Evolutionary conservation across 2,329 filamentous ascomycete species (phyloP).

Genomic region (Alternaria sp.): DNA sequence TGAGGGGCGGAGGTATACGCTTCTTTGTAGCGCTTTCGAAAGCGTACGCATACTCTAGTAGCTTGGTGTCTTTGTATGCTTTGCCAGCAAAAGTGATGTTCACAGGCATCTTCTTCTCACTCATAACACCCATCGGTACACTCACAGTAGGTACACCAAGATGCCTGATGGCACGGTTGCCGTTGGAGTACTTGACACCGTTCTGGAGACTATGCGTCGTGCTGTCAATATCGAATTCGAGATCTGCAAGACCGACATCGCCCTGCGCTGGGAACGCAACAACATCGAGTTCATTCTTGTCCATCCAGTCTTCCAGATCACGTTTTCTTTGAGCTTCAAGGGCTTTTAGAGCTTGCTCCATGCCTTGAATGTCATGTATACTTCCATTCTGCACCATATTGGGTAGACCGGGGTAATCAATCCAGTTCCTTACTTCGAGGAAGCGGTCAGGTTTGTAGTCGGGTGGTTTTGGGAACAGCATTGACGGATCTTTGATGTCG

Average conservation of each 20-base stretch:
- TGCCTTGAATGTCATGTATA: constrained; percentile 55
- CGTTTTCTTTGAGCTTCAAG: constrained; percentile 61
- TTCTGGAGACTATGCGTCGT: constrained; percentile 56
- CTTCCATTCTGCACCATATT: constrained; percentile 41
- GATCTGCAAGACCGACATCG: constrained; percentile 60
- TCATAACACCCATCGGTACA: constrained; percentile 63
- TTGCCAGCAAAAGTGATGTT: constrained; percentile 63
- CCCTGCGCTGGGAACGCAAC: constrained; percentile 62
- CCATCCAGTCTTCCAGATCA: constrained; percentile 63
- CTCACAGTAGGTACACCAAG: constrained; percentile 64
- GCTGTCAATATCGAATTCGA: constrained; percentile 52
- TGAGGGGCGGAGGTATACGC: constrained; percentile 24
- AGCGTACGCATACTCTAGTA: constrained; percentile 37
- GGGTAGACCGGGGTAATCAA: constrained; percentile 50
- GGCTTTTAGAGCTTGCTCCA: constrained; percentile 55
- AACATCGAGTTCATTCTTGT: constrained; percentile 53
- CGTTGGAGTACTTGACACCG: constrained; percentile 64
- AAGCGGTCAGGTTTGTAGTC: constrained; percentile 51
- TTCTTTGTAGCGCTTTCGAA: constrained; percentile 30
- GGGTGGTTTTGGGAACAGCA: constrained; percentile 51
- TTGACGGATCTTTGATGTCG: constrained; percentile 49
- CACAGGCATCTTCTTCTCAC: constrained; percentile 60
- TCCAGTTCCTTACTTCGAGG: constrained; percentile 52
- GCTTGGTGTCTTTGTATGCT: constrained; percentile 56
- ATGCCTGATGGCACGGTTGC: constrained; percentile 63